These are phyloP conservation scores for Apophysomyces trapeziformis DNA, from an alignment of 371 early-diverging fungal genomes.

Conservation along the genomic window DNA sequence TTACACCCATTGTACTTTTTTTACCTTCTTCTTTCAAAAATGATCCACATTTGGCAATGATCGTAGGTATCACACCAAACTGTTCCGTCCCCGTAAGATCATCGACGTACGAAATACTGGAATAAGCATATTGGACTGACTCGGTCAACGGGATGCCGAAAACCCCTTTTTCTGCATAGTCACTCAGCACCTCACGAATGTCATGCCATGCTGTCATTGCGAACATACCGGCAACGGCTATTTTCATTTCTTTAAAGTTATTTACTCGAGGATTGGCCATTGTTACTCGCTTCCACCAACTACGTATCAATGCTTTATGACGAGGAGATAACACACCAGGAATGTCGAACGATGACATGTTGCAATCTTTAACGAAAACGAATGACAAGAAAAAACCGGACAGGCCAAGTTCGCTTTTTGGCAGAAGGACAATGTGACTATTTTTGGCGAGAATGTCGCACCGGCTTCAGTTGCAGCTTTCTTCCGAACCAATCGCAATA, in stretches of 20 bases:
- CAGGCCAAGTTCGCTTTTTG: not conserved
- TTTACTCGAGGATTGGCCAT: constrained; percentile 35
- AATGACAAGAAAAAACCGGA: constrained; percentile 5
- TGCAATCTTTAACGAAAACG: not conserved
- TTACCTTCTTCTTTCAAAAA: constrained; percentile 52
- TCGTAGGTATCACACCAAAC: constrained; percentile 51
- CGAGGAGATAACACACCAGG: constrained; percentile 19
- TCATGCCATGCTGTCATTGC: constrained; percentile 7
- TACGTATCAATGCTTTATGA: constrained; percentile 20
- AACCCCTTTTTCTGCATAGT: constrained; percentile 28
- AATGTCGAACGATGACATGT: constrained; percentile 21
- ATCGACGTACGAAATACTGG: constrained; percentile 34
- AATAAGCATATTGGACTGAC: constrained; percentile 34
- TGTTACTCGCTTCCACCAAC: constrained; percentile 45
- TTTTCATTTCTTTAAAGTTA: constrained; percentile 37
- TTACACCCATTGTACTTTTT: not conserved
- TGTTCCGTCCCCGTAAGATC: constrained; percentile 27
- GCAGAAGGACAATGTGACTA: not conserved
- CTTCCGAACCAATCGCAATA: not conserved
- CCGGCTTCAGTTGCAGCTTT: not conserved
- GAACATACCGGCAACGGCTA: constrained; percentile 36
- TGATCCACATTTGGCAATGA: constrained; percentile 56
- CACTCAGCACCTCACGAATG: not conserved
- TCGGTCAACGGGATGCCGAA: constrained; percentile 32
- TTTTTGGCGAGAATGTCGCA: not conserved